Percentiles rank a stretch among this genome's conserved stretches.
Evolutionary conservation across 345 rosid species (phyloP).

Genomic region (Eutrema heterophyllum): DNA sequence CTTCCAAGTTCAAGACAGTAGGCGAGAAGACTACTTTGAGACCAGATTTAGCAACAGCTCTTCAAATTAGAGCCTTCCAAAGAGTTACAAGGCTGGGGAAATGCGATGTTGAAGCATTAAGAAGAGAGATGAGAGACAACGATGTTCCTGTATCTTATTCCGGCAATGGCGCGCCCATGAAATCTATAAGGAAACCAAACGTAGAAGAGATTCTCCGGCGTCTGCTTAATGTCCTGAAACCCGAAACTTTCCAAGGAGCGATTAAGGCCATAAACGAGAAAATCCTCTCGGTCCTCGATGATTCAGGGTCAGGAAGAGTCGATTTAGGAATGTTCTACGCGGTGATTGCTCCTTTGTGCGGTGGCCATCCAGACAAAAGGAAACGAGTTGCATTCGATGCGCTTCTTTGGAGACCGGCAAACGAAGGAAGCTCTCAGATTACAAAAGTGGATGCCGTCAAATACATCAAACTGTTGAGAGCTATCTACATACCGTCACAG

Average conservation of each 20-base stretch:
- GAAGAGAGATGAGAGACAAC: slow-evolving; percentile 72
- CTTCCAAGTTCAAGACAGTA: slow-evolving; percentile 56
- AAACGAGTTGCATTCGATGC: slow-evolving; percentile 77
- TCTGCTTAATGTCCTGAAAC: slow-evolving; percentile 66
- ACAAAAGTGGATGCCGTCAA: slow-evolving; percentile 51
- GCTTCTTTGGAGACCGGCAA: slow-evolving; percentile 72
- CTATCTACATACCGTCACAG: slow-evolving; percentile 61
- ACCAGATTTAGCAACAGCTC: slow-evolving; percentile 64
- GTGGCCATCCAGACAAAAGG: slow-evolving; percentile 67
- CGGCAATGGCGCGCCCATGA: slow-evolving; percentile 66
- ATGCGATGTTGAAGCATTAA: slow-evolving; percentile 72
- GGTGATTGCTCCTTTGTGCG: slow-evolving; percentile 75
- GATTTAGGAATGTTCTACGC: slow-evolving; percentile 90
- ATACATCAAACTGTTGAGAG: slow-evolving; percentile 67
- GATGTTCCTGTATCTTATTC: slow-evolving; percentile 83
- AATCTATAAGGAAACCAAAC: slow-evolving; percentile 78
- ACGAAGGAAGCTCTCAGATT: slow-evolving; percentile 73
- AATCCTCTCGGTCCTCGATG: slow-evolving; percentile 66
- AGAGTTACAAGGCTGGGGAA: slow-evolving; percentile 68
- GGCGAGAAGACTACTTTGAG: slow-evolving; percentile 65
- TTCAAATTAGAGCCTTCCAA: slow-evolving; percentile 73
- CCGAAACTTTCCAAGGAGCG: slow-evolving; percentile 88
- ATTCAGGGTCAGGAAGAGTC: slow-evolving; percentile 76
- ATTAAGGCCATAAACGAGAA: slow-evolving; percentile 87
- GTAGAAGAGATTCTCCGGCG: slow-evolving; percentile 73